These are phyloP conservation scores for Pythium dissotocum DNA, from an alignment of 352 stramenopile genomes.

Conservation along the genomic window DNA sequence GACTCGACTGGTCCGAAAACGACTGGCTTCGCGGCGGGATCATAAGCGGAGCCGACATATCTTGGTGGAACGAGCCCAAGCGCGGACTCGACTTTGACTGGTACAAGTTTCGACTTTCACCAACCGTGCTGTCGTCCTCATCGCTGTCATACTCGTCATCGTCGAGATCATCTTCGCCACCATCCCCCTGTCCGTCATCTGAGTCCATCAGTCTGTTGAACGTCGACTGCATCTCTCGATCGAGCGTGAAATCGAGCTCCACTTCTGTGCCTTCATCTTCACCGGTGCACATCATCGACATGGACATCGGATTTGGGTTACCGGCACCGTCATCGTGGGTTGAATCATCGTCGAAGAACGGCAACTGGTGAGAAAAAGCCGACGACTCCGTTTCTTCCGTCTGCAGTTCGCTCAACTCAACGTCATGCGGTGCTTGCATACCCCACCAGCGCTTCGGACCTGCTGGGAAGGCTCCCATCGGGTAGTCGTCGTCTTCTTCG, in stretches of 20 bases:
- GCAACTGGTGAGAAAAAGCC: constrained; percentile 56
- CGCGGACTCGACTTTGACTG: not conserved
- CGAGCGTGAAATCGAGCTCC: constrained; percentile 79
- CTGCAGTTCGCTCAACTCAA: constrained; percentile 76
- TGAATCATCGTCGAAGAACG: constrained; percentile 50
- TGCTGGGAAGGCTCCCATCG: constrained; percentile 53
- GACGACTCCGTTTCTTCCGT: constrained; percentile 72
- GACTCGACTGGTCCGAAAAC: constrained; percentile 47
- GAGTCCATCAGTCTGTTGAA: constrained; percentile 77
- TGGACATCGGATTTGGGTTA: constrained; percentile 58
- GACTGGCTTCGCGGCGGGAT: constrained; percentile 53
- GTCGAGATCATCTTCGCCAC: constrained; percentile 35
- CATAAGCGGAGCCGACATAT: constrained; percentile 43
- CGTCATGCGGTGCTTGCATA: constrained; percentile 48
- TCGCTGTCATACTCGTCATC: constrained; percentile 27
- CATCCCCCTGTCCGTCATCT: constrained; percentile 32
- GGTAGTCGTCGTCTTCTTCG: constrained; percentile 42
- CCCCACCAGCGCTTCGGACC: constrained; percentile 79
- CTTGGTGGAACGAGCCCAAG: constrained; percentile 14
- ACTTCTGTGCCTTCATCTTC: constrained; percentile 76
- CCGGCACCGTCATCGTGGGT: constrained; percentile 27
- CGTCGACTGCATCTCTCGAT: constrained; percentile 68
- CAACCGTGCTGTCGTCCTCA: not conserved
- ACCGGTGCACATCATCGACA: constrained; percentile 79
- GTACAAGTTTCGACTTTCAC: constrained; percentile 6